These are phyloP conservation scores for Taphrina sp. DNA, from an alignment of 1,139 yeast genomes.

Conservation along the genomic window DNA sequence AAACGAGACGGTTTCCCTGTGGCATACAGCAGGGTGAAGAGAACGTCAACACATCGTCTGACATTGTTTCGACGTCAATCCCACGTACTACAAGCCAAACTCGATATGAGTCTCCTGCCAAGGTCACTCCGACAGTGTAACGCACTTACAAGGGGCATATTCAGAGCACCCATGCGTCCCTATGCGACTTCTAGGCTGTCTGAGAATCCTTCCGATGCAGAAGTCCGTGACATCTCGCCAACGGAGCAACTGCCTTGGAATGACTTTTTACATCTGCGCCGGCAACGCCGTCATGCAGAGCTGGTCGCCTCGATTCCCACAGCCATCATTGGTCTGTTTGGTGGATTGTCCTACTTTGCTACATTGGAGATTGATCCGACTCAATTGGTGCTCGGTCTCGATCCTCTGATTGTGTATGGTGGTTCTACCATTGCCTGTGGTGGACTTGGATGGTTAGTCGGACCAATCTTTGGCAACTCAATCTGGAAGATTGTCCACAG, in stretches of 20 bases:
- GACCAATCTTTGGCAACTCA: constrained; percentile 76
- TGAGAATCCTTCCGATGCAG: constrained; percentile 20
- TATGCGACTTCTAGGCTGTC: constrained; percentile 9
- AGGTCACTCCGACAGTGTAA: no score
- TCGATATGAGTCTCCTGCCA: no score
- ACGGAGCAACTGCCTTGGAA: constrained; percentile 29
- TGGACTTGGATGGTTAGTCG: constrained; percentile 73
- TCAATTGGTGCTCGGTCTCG: constrained; percentile 77
- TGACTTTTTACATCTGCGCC: constrained; percentile 67
- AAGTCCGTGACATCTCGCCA: constrained; percentile 4
- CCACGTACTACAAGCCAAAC: no score
- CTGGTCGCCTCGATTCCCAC: constrained; percentile 65
- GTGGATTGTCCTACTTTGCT: constrained; percentile 74
- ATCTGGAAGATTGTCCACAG: constrained; percentile 55
- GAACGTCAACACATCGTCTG: no score
- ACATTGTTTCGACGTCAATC: no score
- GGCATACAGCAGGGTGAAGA: no score
- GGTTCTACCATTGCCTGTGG: constrained; percentile 69
- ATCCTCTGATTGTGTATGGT: constrained; percentile 74
- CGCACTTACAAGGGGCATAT: background rate
- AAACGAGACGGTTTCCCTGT: no score
- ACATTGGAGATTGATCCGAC: constrained; percentile 75
- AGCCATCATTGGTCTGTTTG: constrained; percentile 63
- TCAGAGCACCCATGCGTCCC: background rate
- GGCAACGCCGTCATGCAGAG: constrained; percentile 70